Evolutionary conservation across 2,329 filamentous ascomycete species (phyloP).

Genomic region (Aspergillus ibericus): DNA sequence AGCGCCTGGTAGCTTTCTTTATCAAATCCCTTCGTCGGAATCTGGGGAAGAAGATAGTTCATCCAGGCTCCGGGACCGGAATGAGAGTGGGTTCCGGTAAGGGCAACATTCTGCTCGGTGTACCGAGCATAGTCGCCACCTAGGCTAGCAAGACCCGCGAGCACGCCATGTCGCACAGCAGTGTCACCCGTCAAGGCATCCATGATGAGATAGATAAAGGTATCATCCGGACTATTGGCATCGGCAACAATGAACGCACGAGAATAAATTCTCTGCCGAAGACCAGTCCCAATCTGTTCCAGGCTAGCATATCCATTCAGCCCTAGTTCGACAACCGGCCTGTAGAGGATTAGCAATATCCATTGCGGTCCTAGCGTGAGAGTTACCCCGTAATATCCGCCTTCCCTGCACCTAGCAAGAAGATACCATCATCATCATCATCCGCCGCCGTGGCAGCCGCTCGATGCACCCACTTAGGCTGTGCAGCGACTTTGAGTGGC

Average conservation of each 20-base stretch:
- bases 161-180: slow-evolving; percentile 80
- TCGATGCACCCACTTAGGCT: slow-evolving; percentile 26
- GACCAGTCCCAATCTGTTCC: slow-evolving; percentile 76
- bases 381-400: slow-evolving; percentile 69
- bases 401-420: slow-evolving; percentile 68
- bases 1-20: slow-evolving; percentile 86
- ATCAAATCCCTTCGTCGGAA: slow-evolving; percentile 83
- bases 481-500: slow-evolving; percentile 16
- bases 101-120: slow-evolving; percentile 75
- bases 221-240: slow-evolving; percentile 63
- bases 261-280: slow-evolving; percentile 85
- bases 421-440: slow-evolving; percentile 51
- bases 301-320: slow-evolving; percentile 89
- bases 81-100: slow-evolving; percentile 92
- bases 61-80: slow-evolving; percentile 89
- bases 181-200: slow-evolving; percentile 89
- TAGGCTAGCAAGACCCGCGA: slow-evolving; percentile 68
- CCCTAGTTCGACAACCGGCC: slow-evolving; percentile 85
- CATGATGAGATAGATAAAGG: slow-evolving; percentile 83
- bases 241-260: slow-evolving; percentile 85
- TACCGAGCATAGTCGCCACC: slow-evolving; percentile 75
- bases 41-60: slow-evolving; percentile 90
- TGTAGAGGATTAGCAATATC: slow-evolving; percentile 24
- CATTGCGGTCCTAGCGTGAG: background rate
- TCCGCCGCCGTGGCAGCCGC: slow-evolving; percentile 20